A percentile compares a stretch with the other conserved stretches of the same genome.
phyloP scores from a whole-genome alignment of 441 rosid genomes.

The Pelargonium cotyledonis region DNA sequence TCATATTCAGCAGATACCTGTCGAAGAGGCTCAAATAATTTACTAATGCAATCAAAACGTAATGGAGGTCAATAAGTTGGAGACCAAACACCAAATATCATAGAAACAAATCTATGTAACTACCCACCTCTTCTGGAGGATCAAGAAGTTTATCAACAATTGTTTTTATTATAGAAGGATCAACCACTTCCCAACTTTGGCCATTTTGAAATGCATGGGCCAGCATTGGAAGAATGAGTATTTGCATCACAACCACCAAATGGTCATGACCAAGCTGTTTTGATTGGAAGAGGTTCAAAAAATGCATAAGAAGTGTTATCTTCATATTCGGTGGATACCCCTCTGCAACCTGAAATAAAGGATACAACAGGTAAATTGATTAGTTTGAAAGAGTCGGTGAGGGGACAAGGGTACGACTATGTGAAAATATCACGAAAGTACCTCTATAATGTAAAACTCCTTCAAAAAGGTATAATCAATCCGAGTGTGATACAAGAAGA shows the following conservation, averaged over 20 bases:
- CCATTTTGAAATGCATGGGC: conserved; percentile 84
- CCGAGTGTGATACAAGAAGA: conserved; percentile 85
- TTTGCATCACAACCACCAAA: conserved; percentile 93
- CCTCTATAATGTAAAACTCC: conserved; percentile 97
- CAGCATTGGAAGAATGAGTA: conserved; percentile 98
- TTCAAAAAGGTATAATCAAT: conserved; percentile 91
- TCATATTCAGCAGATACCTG: conserved; percentile 98
- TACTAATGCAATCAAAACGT: conserved; percentile 18
- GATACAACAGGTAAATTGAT: conserved; percentile 10
- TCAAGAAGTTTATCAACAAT: conserved; percentile 98
- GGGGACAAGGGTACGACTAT: not conserved
- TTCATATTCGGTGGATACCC: conserved; percentile 79
- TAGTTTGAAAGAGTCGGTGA: not conserved
- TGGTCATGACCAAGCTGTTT: conserved; percentile 90
- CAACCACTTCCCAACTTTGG: conserved; percentile 97
- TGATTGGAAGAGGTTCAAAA: conserved; percentile 79
- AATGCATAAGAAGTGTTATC: conserved; percentile 72
- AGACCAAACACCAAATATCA: conserved; percentile 8
- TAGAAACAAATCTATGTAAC: conserved; percentile 1
- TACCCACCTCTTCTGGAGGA: conserved; percentile 93
- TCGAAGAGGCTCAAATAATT: conserved; percentile 16
- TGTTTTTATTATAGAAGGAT: conserved; percentile 69
- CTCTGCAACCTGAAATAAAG: conserved; percentile 74
- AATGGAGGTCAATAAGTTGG: not conserved
- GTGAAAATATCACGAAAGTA: conserved; percentile 24